Evolutionary conservation across 2,329 filamentous ascomycete genomes (phyloP).

Genomic region (Trematosphaeria pertusa): DNA sequence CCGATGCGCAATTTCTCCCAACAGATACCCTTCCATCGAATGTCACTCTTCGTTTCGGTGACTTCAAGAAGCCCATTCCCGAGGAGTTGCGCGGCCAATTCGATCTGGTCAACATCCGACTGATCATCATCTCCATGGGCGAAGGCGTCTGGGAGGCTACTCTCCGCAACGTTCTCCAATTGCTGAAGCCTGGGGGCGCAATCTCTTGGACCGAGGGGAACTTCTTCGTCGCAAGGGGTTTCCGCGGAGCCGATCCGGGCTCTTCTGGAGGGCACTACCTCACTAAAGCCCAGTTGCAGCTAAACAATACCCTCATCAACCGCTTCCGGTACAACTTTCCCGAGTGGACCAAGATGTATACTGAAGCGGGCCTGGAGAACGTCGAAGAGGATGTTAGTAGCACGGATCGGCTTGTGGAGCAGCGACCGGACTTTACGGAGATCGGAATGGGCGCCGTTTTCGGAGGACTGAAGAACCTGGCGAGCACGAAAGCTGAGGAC

Average conservation of each 20-base stretch:
- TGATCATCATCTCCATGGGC: conserved; percentile 39
- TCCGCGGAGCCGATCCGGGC: conserved; percentile 15
- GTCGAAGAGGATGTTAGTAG: conserved; percentile 36
- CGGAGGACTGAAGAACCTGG: conserved; percentile 33
- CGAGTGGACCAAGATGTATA: conserved; percentile 21
- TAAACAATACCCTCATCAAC: conserved; percentile 27
- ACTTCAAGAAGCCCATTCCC: conserved; percentile 39
- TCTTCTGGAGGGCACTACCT: conserved; percentile 27
- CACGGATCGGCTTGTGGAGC: conserved; percentile 32
- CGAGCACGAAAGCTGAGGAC: conserved; percentile 24
- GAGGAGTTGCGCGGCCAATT: conserved; percentile 31
- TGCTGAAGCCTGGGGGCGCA: conserved; percentile 39
- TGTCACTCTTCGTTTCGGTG: conserved; percentile 27
- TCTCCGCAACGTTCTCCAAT: conserved; percentile 27
- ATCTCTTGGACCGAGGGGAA: conserved; percentile 41
- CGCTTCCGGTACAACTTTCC: conserved; percentile 37
- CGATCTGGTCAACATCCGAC: conserved; percentile 39
- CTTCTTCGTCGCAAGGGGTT: conserved; percentile 31
- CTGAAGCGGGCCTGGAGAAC: conserved; percentile 21
- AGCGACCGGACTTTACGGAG: conserved; percentile 35
- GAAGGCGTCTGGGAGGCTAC: conserved; percentile 29
- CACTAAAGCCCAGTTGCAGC: conserved; percentile 25
- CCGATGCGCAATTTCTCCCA: conserved; percentile 28
- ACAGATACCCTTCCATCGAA: conserved; percentile 23
- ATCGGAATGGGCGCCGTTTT: conserved; percentile 36